These are phyloP conservation scores for Hypoxylon sp. DNA, from an alignment of 2,329 filamentous ascomycete genomes.

Conservation along the genomic window DNA sequence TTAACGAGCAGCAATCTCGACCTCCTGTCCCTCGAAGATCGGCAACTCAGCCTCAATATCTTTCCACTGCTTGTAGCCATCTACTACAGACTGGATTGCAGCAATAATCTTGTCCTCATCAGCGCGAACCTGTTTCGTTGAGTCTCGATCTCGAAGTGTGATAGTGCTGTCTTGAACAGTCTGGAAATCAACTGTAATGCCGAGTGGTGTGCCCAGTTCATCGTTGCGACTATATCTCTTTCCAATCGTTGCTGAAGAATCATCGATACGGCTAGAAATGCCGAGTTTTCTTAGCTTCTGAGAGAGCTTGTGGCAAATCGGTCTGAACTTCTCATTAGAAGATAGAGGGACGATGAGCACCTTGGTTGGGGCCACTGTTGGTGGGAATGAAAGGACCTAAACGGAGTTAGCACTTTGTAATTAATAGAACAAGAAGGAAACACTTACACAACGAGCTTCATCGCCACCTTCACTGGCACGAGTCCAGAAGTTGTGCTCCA, in stretches of 20 bases:
- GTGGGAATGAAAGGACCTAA: conserved; percentile 79
- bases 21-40: conserved; percentile 83
- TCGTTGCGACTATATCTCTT: conserved; percentile 96
- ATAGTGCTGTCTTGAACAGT: conserved; percentile 88
- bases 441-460: conserved; percentile 86
- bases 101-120: conserved; percentile 83
- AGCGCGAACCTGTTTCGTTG: conserved; percentile 89
- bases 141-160: conserved; percentile 91
- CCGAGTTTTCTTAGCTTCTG: conserved; percentile 80
- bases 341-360: conserved; percentile 93
- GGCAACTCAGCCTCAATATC: conserved; percentile 84
- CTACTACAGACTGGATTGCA: conserved; percentile 69
- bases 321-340: conserved; percentile 82
- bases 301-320: conserved; percentile 79
- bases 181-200: conserved; percentile 96
- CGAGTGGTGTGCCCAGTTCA: conserved; percentile 93
- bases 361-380: conserved; percentile 89
- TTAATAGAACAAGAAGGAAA: conserved; percentile 6
- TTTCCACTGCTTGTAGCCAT: conserved; percentile 69
- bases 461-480: conserved; percentile 75
- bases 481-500: conserved; percentile 97
- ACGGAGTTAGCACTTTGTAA: conserved; percentile 29
- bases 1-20: conserved; percentile 55
- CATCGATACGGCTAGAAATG: conserved; percentile 88
- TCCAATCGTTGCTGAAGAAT: conserved; percentile 91